A percentile compares a stretch with the other conserved stretches of the same genome.
Evolutionary conservation across 2,329 filamentous ascomycete genomes (phyloP).

Genomic region (Microdochium paspali): DNA sequence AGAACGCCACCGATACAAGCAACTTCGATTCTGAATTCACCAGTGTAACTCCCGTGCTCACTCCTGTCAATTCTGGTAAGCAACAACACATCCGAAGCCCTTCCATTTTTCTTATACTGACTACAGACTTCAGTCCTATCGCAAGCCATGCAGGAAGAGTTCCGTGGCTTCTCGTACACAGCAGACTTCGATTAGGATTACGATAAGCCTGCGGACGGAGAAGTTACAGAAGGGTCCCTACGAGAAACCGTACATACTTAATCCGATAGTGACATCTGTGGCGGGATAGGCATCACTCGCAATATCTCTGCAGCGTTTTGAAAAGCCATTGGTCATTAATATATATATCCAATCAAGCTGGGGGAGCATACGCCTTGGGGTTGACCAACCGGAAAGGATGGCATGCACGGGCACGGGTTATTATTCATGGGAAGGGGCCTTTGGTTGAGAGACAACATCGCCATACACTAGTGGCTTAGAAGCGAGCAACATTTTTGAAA

Average conservation of each 20-base stretch:
- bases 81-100: slow-evolving; percentile 9
- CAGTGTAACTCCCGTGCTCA: slow-evolving; percentile 93
- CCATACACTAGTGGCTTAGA: no score
- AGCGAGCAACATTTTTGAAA: no score
- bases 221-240: neutral
- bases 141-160: slow-evolving; percentile 98
- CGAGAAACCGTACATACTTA: neutral
- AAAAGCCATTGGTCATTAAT: neutral
- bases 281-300: neutral
- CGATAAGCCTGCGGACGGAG: neutral
- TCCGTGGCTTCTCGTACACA: slow-evolving; percentile 96
- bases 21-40: slow-evolving; percentile 99
- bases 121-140: slow-evolving; percentile 66
- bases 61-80: slow-evolving; percentile 93
- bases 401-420: neutral
- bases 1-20: slow-evolving; percentile 92
- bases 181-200: slow-evolving; percentile 66
- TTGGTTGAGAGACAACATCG: neutral
- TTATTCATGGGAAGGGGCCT: neutral
- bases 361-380: neutral
- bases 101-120: slow-evolving; percentile 12
- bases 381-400: neutral
- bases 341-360: neutral
- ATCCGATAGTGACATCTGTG: neutral
- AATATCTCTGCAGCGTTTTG: neutral